phyloP scores from a whole-genome alignment of 495 filamentous ascomycete species.

The Massariosphaeria phaeospora region DNA sequence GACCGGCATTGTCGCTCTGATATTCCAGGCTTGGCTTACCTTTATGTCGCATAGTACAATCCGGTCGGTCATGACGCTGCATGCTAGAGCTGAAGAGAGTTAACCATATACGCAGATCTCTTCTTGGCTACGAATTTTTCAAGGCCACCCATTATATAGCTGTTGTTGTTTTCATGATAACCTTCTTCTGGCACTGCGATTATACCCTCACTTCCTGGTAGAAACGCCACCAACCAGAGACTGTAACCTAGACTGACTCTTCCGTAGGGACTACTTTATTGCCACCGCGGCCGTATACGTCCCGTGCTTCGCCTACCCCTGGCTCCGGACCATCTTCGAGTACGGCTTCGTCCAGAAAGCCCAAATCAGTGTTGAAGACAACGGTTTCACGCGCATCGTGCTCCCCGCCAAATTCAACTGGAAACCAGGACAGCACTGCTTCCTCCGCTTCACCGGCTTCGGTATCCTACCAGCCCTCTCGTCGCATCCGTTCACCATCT shows the following conservation, averaged over 20 bases:
- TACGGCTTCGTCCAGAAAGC: slow-evolving; percentile 46
- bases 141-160: slow-evolving; percentile 52
- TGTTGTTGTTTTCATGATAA: slow-evolving; percentile 50
- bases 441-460: slow-evolving; percentile 46
- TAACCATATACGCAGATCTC: slow-evolving; percentile 34
- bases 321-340: slow-evolving; percentile 46
- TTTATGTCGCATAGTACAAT: slow-evolving; percentile 49
- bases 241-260: slow-evolving; percentile 2
- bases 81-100: neutral
- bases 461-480: slow-evolving; percentile 43
- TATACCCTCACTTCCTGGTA: slow-evolving; percentile 54
- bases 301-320: slow-evolving; percentile 42
- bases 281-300: slow-evolving; percentile 50
- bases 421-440: slow-evolving; percentile 50
- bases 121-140: slow-evolving; percentile 58
- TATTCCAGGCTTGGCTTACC: slow-evolving; percentile 53
- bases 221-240: neutral
- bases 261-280: slow-evolving; percentile 55
- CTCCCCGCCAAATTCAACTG: slow-evolving; percentile 48
- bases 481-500: slow-evolving; percentile 53
- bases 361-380: slow-evolving; percentile 42
- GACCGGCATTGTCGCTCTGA: slow-evolving; percentile 52
- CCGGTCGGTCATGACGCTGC: slow-evolving; percentile 39
- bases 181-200: slow-evolving; percentile 58
- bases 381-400: slow-evolving; percentile 29